These are phyloP conservation scores for Trichoderma semiorbis DNA, from an alignment of 2,329 filamentous ascomycete genomes.

Conservation along the genomic window DNA sequence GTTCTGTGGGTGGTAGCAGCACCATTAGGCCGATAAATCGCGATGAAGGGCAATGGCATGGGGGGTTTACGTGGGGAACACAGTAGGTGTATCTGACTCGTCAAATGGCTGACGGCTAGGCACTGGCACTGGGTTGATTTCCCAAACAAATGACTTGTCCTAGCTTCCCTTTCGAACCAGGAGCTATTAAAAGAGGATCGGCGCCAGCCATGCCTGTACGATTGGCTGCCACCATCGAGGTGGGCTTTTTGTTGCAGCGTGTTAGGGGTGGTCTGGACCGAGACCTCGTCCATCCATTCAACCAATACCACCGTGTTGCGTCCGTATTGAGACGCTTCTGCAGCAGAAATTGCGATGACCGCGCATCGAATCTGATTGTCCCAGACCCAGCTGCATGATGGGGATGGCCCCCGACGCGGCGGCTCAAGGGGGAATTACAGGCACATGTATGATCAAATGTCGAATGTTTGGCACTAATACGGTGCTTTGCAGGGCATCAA, in stretches of 20 bases:
- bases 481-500: not conserved
- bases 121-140: not conserved
- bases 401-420: not conserved
- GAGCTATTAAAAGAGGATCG: constrained; percentile 12
- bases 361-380: not conserved
- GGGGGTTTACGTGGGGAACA: not conserved
- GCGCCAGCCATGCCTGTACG: constrained; percentile 7
- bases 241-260: not conserved
- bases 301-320: not conserved
- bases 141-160: constrained; percentile 4
- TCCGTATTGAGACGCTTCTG: constrained; percentile 1
- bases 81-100: constrained; percentile 7
- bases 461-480: not conserved
- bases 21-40: constrained; percentile 7
- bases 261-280: constrained; percentile 2
- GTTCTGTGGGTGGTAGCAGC: not conserved
- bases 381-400: not conserved
- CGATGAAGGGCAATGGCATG: constrained; percentile 1
- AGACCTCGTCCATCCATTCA: not conserved
- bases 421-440: not conserved
- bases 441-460: not conserved
- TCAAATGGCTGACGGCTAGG: not conserved
- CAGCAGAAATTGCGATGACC: not conserved
- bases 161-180: constrained; percentile 14
- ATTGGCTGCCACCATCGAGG: constrained; percentile 2